phyloP scores from a whole-genome alignment of 2,329 filamentous ascomycete genomes.

The Sporothrix brunneoviolacea region DNA sequence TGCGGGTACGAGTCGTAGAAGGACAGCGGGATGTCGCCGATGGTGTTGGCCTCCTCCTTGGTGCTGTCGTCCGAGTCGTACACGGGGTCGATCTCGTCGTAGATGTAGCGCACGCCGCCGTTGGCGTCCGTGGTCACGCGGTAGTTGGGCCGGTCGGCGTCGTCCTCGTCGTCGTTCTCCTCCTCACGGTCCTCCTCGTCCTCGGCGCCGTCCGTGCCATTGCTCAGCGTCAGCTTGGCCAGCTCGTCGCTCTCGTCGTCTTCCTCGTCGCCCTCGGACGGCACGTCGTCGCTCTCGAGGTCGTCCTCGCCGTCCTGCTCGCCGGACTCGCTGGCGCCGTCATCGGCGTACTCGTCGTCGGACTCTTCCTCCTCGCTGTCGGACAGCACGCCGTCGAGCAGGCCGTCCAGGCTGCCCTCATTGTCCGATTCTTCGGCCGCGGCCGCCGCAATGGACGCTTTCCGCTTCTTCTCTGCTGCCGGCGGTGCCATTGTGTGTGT shows the following conservation, averaged over 20 bases:
- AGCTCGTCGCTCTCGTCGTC: slow-evolving; percentile 37
- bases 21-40: slow-evolving; percentile 85
- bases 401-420: slow-evolving; percentile 46
- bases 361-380: slow-evolving; percentile 54
- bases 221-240: slow-evolving; percentile 27
- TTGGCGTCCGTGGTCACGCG: slow-evolving; percentile 72
- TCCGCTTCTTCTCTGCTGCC: slow-evolving; percentile 50
- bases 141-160: slow-evolving; percentile 41
- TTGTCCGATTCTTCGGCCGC: slow-evolving; percentile 49
- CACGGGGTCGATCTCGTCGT: slow-evolving; percentile 85
- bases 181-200: slow-evolving; percentile 30
- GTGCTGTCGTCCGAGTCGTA: slow-evolving; percentile 94
- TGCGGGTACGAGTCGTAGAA: slow-evolving; percentile 98
- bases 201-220: slow-evolving; percentile 24
- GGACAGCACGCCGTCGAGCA: slow-evolving; percentile 51
- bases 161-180: slow-evolving; percentile 30
- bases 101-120: slow-evolving; percentile 83
- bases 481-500: slow-evolving; percentile 32
- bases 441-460: slow-evolving; percentile 50
- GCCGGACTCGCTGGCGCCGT: slow-evolving; percentile 31
- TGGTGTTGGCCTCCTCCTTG: slow-evolving; percentile 75
- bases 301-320: slow-evolving; percentile 39
- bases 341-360: slow-evolving; percentile 44
- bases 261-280: slow-evolving; percentile 34
- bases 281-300: slow-evolving; percentile 32